Percentiles rank a stretch among this genome's conserved stretches.
Evolutionary conservation across 305 asterid genomes (phyloP).

Genomic region (Rubia peregrina): DNA sequence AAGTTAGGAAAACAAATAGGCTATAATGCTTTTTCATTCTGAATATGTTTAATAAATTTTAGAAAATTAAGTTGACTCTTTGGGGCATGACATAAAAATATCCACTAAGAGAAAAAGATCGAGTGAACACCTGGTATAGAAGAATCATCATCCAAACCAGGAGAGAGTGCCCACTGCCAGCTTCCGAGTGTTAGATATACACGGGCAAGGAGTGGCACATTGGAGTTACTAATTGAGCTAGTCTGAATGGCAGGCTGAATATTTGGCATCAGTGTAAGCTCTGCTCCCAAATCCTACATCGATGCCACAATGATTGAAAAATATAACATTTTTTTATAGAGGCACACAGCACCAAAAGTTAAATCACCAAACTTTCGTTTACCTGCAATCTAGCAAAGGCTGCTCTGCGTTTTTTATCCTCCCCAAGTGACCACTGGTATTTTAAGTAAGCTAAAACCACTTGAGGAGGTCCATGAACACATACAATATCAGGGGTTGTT

Average conservation of each 20-base stretch:
- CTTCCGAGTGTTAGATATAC: slow-evolving; percentile 79
- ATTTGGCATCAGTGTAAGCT: slow-evolving; percentile 61
- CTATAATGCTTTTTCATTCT: not conserved
- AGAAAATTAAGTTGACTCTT: not conserved
- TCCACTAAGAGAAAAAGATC: not conserved
- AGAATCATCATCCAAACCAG: slow-evolving; percentile 86
- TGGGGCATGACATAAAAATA: not conserved
- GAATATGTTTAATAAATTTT: not conserved
- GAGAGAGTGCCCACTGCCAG: slow-evolving; percentile 95
- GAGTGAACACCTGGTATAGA: slow-evolving; percentile 60
- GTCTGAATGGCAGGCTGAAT: slow-evolving; percentile 59
- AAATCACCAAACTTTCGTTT: slow-evolving; percentile 14
- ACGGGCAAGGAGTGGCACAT: slow-evolving; percentile 76
- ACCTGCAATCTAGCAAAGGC: slow-evolving; percentile 89
- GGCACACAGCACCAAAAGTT: too few species aligned
- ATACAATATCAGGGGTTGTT: slow-evolving; percentile 64
- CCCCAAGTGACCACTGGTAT: slow-evolving; percentile 98
- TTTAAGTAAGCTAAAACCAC: slow-evolving; percentile 91
- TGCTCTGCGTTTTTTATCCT: slow-evolving; percentile 83
- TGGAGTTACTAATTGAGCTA: slow-evolving; percentile 47
- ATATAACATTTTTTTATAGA: not conserved
- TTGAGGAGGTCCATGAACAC: slow-evolving; percentile 91
- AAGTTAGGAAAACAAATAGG: not conserved
- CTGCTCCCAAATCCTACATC: slow-evolving; percentile 77
- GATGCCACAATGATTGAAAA: slow-evolving; percentile 10